phyloP scores from a whole-genome alignment of 768 basidiomycete genomes.

The Boletus bicolor region DNA sequence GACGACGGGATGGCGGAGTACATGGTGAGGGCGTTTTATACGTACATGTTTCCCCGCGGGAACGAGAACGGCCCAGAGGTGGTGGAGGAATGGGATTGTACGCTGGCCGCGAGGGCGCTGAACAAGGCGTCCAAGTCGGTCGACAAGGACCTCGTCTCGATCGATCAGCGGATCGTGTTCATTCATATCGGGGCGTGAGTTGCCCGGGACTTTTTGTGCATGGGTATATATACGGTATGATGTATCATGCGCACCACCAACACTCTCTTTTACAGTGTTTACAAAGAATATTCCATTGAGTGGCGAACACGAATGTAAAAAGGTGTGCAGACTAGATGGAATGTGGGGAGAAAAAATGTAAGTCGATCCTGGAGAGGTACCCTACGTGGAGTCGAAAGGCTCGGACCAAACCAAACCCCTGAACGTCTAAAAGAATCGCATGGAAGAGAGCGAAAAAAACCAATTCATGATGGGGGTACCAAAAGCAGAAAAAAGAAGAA shows the following conservation, averaged over 20 bases:
- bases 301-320: not conserved
- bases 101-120: conserved; percentile 17
- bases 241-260: no score
- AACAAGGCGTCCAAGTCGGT: conserved; percentile 23
- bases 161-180: conserved; percentile 29
- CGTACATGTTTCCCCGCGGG: conserved; percentile 7
- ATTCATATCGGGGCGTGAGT: conserved; percentile 22
- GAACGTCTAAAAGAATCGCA: not conserved
- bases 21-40: conserved; percentile 26
- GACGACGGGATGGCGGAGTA: conserved; percentile 21
- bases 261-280: not conserved
- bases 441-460: not conserved
- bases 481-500: not conserved
- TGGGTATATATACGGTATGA: no score
- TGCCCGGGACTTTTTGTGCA: no score
- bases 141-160: conserved; percentile 15
- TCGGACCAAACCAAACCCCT: not conserved
- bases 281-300: not conserved
- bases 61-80: no score
- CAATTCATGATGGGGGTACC: no score
- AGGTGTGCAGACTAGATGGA: not conserved
- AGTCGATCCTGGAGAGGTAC: not conserved
- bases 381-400: not conserved
- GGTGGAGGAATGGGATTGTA: conserved; percentile 4
- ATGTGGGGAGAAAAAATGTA: not conserved